Evolutionary conservation across 1,284 basidiomycete species (phyloP).

Genomic region (Pseudozyma pruni): DNA sequence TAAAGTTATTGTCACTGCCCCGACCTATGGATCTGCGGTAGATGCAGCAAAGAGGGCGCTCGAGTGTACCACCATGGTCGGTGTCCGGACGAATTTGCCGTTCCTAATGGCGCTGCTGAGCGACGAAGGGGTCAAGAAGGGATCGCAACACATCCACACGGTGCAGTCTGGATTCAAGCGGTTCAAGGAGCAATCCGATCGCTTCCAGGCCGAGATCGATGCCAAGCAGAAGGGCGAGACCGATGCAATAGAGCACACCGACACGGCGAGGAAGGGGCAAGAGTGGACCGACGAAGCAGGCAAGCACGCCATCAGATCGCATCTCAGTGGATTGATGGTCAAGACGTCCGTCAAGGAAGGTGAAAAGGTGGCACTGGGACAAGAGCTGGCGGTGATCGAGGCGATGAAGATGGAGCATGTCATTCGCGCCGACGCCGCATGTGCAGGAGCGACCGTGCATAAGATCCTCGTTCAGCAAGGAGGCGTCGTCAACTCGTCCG

Average conservation of each 20-base stretch:
- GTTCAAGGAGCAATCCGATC: constrained; percentile 2
- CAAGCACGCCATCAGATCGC: constrained; percentile 15
- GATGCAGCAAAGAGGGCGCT: constrained; percentile 16
- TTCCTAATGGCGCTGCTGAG: constrained; percentile 34
- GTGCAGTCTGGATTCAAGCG: constrained; percentile 11
- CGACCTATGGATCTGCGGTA: constrained; percentile 21
- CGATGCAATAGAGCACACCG: neutral
- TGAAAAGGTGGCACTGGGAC: constrained; percentile 70
- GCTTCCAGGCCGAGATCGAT: constrained; percentile 4
- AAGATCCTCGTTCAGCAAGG: constrained; percentile 19
- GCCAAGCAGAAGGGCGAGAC: neutral
- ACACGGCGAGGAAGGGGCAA: neutral
- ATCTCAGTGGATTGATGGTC: constrained; percentile 26
- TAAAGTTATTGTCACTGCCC: constrained; percentile 50
- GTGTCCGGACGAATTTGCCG: constrained; percentile 31
- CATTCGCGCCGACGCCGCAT: constrained; percentile 8
- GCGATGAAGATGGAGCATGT: constrained; percentile 78
- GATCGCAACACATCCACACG: constrained; percentile 23
- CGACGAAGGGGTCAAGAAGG: constrained; percentile 16
- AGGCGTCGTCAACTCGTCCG: constrained; percentile 21
- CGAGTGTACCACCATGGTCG: constrained; percentile 20
- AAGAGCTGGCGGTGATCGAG: constrained; percentile 74
- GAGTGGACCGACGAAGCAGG: constrained; percentile 7
- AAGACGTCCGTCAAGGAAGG: constrained; percentile 30
- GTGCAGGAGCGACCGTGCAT: constrained; percentile 14